Percentiles rank a stretch among this genome's conserved stretches.
These are phyloP conservation scores for Wickerhamiella lipophila DNA, from an alignment of 805 yeast species.

Conservation along the genomic window DNA sequence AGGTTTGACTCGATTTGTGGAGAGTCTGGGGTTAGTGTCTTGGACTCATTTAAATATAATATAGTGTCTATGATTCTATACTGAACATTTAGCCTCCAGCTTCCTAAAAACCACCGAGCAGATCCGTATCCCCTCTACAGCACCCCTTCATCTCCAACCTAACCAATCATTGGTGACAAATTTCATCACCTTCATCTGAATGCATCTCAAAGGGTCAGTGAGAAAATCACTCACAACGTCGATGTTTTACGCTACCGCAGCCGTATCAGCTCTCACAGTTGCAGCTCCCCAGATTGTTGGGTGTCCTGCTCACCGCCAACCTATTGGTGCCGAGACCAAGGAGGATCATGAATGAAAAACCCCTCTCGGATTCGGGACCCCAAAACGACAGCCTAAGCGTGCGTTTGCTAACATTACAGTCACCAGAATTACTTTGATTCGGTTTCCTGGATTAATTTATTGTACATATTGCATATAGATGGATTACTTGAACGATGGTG, in stretches of 20 bases:
- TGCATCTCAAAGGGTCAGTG: conserved; percentile 23
- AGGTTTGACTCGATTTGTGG: too few species aligned
- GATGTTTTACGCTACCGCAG: conserved; percentile 58
- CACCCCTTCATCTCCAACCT: too few species aligned
- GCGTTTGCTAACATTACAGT: too few species aligned
- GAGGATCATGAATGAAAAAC: not conserved
- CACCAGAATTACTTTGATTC: too few species aligned
- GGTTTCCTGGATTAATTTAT: not conserved
- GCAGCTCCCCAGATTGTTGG: conserved; percentile 33
- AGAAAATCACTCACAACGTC: conserved; percentile 42
- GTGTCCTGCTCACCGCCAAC: conserved; percentile 26
- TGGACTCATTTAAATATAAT: too few species aligned
- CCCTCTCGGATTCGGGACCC: too few species aligned
- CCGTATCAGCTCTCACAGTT: conserved; percentile 58
- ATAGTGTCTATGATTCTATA: too few species aligned
- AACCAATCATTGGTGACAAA: conserved; percentile 6
- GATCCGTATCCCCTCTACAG: not conserved
- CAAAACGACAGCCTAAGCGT: too few species aligned
- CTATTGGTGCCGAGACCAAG: conserved; percentile 20
- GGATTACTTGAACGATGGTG: not conserved
- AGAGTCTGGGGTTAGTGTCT: too few species aligned
- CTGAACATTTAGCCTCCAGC: too few species aligned
- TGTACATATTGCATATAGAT: not conserved
- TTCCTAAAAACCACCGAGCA: too few species aligned
- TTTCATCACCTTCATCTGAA: conserved; percentile 21